Evolutionary conservation across 352 stramenopile genomes (phyloP).

Genomic region (Phytophthora ramorum): DNA sequence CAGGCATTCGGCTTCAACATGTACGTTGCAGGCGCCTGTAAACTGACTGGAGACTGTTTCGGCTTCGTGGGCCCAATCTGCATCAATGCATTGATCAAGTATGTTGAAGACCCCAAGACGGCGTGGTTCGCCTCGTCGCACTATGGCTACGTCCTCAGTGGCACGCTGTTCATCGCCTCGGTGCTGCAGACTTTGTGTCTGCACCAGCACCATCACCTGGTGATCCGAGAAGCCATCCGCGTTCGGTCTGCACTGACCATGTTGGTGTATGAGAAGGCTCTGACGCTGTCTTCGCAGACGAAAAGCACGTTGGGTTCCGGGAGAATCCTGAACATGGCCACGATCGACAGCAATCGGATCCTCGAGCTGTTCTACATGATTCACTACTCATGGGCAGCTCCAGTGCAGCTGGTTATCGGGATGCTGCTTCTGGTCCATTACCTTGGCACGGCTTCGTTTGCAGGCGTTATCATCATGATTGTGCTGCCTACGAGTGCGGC

Average conservation of each 20-base stretch:
- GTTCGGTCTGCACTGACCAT: constrained; percentile 71
- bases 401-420: constrained; percentile 63
- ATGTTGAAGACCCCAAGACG: constrained; percentile 59
- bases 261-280: constrained; percentile 68
- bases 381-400: constrained; percentile 71
- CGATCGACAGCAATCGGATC: constrained; percentile 92
- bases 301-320: constrained; percentile 69
- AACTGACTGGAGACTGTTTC: constrained; percentile 92
- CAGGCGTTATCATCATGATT: constrained; percentile 64
- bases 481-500: constrained; percentile 49
- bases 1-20: constrained; percentile 91
- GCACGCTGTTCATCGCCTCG: constrained; percentile 51
- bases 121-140: constrained; percentile 50
- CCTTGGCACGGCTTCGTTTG: constrained; percentile 59
- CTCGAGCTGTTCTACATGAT: constrained; percentile 83
- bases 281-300: constrained; percentile 62
- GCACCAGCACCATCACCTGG: constrained; percentile 70
- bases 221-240: constrained; percentile 71
- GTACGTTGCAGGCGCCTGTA: constrained; percentile 88
- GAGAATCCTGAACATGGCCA: constrained; percentile 95
- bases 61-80: constrained; percentile 87
- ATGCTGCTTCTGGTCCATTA: constrained; percentile 60
- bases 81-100: constrained; percentile 62
- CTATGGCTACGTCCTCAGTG: constrained; percentile 68
- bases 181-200: constrained; percentile 64